phyloP scores from a whole-genome alignment of 495 filamentous ascomycete genomes.

The Hypoxylon fragiforme region DNA sequence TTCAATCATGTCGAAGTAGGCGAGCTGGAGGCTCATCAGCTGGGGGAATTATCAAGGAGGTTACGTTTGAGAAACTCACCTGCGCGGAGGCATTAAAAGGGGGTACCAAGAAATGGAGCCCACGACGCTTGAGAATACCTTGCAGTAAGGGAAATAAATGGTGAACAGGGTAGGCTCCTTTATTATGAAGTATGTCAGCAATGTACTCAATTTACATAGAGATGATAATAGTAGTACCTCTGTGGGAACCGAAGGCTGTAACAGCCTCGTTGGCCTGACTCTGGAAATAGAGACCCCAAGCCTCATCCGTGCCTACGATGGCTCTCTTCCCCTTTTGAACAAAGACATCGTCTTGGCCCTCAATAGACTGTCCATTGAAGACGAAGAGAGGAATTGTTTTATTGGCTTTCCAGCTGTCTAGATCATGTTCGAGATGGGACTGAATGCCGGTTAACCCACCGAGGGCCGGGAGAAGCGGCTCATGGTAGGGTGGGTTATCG shows the following conservation, averaged over 20 bases:
- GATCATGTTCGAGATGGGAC: constrained; percentile 69
- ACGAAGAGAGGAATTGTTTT: constrained; percentile 76
- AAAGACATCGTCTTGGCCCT: constrained; percentile 64
- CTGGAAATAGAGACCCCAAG: constrained; percentile 87
- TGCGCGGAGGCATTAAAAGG: constrained; percentile 90
- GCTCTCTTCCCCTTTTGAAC: constrained; percentile 51
- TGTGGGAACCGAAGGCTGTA: constrained; percentile 71
- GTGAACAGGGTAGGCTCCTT: constrained; percentile 60
- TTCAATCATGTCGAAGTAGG: constrained; percentile 73
- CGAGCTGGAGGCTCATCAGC: constrained; percentile 60
- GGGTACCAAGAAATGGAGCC: constrained; percentile 79
- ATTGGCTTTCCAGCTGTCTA: constrained; percentile 66
- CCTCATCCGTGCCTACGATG: constrained; percentile 55
- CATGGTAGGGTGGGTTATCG: constrained; percentile 65
- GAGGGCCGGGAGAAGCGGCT: constrained; percentile 86
- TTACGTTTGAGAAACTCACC: constrained; percentile 51
- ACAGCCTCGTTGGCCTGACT: constrained; percentile 78
- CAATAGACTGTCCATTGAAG: constrained; percentile 82
- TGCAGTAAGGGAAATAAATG: constrained; percentile 75
- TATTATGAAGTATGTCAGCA: constrained; percentile 37
- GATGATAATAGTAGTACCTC: constrained; percentile 57
- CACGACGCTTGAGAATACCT: constrained; percentile 66
- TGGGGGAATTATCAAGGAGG: background rate
- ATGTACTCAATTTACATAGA: background rate
- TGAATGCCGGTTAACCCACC: constrained; percentile 84